Evolutionary conservation across 129 eudicot species (phyloP).

Genomic region (Flaveria linearis): DNA sequence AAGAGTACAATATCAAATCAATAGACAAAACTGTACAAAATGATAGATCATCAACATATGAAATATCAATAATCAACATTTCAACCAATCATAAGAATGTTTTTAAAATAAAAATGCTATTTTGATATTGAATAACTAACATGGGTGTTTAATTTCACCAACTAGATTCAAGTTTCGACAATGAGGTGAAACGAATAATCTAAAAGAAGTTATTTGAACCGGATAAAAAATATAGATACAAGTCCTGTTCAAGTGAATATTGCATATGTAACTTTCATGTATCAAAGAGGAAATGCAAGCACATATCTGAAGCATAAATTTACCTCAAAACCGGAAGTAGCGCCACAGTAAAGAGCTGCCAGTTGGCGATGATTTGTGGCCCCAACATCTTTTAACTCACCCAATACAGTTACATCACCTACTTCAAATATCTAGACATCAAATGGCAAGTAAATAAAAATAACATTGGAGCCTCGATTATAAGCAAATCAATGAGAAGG

Average conservation of each 20-base stretch:
- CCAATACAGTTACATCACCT: constrained; percentile 71
- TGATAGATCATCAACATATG: constrained; percentile 1
- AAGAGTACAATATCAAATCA: not conserved
- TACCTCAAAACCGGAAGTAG: constrained; percentile 70
- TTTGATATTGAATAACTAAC: not conserved
- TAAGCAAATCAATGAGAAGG: constrained; percentile 11
- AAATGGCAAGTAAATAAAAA: not conserved
- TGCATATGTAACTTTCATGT: not conserved
- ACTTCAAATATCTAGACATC: constrained; percentile 79
- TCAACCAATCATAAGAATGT: not conserved
- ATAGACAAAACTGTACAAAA: constrained; percentile 12
- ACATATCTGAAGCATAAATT: constrained; percentile 1
- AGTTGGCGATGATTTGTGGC: constrained; percentile 71
- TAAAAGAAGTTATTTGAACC: constrained; percentile 2
- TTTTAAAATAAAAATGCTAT: not conserved
- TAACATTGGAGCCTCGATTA: constrained; percentile 9
- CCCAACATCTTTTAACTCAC: constrained; percentile 75
- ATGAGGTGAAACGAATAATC: constrained; percentile 4
- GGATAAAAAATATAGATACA: not conserved
- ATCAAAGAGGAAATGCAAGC: constrained; percentile 2
- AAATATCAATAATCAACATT: not conserved
- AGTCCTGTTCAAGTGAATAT: constrained; percentile 19
- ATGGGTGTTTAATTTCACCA: not conserved
- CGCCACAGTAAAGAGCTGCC: constrained; percentile 92
- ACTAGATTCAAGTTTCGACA: constrained; percentile 12